Base-by-base conservation (phyloP, 2,329 filamentous ascomycete genomes). In the Aspergillus fumigatiaffinis region DNA sequence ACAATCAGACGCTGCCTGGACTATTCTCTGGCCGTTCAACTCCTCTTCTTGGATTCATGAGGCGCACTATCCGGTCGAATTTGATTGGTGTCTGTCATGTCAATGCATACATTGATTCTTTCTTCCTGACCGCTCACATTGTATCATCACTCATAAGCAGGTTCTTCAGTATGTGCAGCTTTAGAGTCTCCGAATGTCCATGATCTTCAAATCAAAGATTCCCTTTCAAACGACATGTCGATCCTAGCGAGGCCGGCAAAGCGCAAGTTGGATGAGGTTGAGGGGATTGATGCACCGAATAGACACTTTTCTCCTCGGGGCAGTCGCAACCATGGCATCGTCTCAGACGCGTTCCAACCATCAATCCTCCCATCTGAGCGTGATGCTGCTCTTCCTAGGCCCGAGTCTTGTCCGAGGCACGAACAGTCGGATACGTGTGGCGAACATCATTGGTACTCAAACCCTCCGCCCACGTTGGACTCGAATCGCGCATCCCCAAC, bases 201-300 rank as follows among this genome's bases (percentile, higher is more conserved):
- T 57, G 57, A 62, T 51, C 51, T 61, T 64, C 60, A 57, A 52
- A 50, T 38, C 29, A 50, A 38, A 32, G 17, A 20, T 21, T 35
- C 3, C 3, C 25, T 26, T 35, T 32, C 26, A 55, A 52, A 55
- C 57, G 66, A 35, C 28, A 69, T 73, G 71, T 72, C 71, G 41
- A 62, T 71, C 46, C 60, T 73, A 41, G 66, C 66, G 51, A 67
- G 68, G 42, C 68, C 68, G 26, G 60, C 62, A 25, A 73, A 73
- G 57, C 69, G 71, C 59, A 71, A 71, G 58, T 57, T 71, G 23
- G 60, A 66, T 47, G 65, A 71, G 51, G 53, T 64, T 21, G 68
- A 68, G 17, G 51, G 54, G 23, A 57, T 60, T 17, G 59, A 63
- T 9, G 68, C 68, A 23, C 63, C 58, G 42, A 53, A 52, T 28